phyloP scores from a whole-genome alignment of 2,329 filamentous ascomycete genomes.

The Coniochaeta sp. region DNA sequence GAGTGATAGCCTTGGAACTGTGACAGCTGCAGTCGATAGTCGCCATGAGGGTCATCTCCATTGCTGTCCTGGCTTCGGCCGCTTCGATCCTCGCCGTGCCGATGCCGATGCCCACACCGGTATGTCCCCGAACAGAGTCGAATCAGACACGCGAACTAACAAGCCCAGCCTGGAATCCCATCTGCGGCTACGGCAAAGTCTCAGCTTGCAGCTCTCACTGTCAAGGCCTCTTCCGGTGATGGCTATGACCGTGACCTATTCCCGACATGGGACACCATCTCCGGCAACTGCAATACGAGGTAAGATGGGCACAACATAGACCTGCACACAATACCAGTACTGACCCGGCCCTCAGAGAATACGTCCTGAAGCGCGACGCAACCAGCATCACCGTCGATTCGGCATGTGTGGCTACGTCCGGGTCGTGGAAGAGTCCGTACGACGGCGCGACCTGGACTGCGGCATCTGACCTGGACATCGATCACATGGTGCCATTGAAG shows the following conservation, averaged over 20 bases:
- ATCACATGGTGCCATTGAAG: slow-evolving; percentile 75
- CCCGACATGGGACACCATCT: slow-evolving; percentile 62
- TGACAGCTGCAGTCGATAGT: neutral
- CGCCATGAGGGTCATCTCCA: neutral
- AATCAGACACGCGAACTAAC: neutral
- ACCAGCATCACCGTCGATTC: slow-evolving; percentile 49
- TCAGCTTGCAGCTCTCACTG: slow-evolving; percentile 51
- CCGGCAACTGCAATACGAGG: slow-evolving; percentile 63
- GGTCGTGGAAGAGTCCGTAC: slow-evolving; percentile 65
- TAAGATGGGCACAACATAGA: too few relatives aligned
- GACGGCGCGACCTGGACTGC: slow-evolving; percentile 65
- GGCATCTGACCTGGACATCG: slow-evolving; percentile 69
- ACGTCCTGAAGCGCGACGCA: slow-evolving; percentile 68
- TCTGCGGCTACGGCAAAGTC: slow-evolving; percentile 46
- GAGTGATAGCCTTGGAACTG: neutral
- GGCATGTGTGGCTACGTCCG: slow-evolving; percentile 57
- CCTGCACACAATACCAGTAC: too few relatives aligned
- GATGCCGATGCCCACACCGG: neutral
- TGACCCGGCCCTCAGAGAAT: slow-evolving; percentile 38
- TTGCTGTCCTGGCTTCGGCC: neutral
- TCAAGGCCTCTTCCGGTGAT: slow-evolving; percentile 46
- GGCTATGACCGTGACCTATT: slow-evolving; percentile 62
- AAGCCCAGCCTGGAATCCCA: slow-evolving; percentile 52
- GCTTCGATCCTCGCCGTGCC: neutral
- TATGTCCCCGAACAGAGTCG: neutral